Conservation (phyloP, 495 filamentous ascomycete genomes). For the Penicillium mononematosum region DNA sequence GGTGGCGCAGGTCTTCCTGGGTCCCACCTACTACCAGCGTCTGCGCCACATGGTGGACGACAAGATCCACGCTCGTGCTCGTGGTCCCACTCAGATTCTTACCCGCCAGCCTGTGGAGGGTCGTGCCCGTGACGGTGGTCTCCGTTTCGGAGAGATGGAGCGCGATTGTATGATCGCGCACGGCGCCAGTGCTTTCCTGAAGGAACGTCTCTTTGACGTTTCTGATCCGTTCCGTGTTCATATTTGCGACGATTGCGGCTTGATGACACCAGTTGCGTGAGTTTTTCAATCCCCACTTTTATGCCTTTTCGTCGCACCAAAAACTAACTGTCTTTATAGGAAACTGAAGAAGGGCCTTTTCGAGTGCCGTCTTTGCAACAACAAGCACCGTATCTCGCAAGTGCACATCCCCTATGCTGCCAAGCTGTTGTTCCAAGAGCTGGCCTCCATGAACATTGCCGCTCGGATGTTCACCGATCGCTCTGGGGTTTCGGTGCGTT, state of each 20-base stretch:
- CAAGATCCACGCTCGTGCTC: constrained; percentile 96
- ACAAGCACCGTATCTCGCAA: constrained; percentile 97
- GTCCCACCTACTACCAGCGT: constrained; percentile 98
- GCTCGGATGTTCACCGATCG: constrained; percentile 89
- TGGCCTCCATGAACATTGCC: constrained; percentile 97
- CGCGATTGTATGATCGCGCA: constrained; percentile 99
- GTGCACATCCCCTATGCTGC: constrained; percentile 97
- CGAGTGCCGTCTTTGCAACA: constrained; percentile 95
- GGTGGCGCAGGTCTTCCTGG: constrained; percentile 91
- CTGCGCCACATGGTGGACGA: constrained; percentile 99
- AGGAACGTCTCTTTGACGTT: constrained; percentile 95
- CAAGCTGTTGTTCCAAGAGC: constrained; percentile 97
- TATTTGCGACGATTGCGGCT: constrained; percentile 95
- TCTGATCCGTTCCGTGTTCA: constrained; percentile 98
- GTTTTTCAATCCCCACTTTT: constrained; percentile 37
- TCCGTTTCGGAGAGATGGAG: constrained; percentile 99
- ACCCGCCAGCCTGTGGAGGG: constrained; percentile 98
- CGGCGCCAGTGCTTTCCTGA: constrained; percentile 92
- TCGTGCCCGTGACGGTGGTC: constrained; percentile 93
- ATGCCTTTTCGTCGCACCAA: background rate
- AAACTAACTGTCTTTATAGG: constrained; percentile 49
- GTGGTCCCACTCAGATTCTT: constrained; percentile 94
- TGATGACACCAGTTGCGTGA: constrained; percentile 99
- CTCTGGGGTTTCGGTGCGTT: constrained; percentile 49
- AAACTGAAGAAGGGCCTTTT: constrained; percentile 92